Conservation (phyloP, 305 asterid species). For the Fraxinus latifolia region DNA sequence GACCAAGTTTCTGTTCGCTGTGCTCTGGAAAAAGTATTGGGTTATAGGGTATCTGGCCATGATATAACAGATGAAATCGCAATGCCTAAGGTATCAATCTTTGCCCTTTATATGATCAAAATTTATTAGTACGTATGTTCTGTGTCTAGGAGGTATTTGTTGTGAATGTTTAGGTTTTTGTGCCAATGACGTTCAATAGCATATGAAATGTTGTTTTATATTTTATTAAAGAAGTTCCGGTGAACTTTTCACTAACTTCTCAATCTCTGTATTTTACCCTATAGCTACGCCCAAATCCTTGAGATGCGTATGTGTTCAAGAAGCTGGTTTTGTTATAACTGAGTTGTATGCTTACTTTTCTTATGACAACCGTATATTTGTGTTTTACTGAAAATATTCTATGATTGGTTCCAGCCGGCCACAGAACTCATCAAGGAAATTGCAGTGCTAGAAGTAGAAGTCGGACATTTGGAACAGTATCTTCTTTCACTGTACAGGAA, state of each 20-base stretch:
- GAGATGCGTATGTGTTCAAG: not conserved
- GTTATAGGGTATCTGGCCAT: slow-evolving; percentile 55
- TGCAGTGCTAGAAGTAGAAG: slow-evolving; percentile 83
- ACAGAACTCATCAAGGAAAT: slow-evolving; percentile 91
- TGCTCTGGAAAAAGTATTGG: slow-evolving; percentile 80
- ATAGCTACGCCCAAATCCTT: not conserved
- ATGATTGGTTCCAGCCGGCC: slow-evolving; percentile 66
- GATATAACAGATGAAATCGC: slow-evolving; percentile 37
- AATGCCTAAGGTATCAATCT: slow-evolving; percentile 66
- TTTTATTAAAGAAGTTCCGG: not conserved
- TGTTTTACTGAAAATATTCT: slow-evolving; percentile 5
- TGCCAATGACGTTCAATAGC: not conserved
- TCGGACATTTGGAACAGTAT: slow-evolving; percentile 89
- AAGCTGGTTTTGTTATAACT: not conserved
- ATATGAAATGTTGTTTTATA: not conserved
- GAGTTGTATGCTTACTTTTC: not conserved
- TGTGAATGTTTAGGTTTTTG: not conserved
- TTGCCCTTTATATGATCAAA: not conserved
- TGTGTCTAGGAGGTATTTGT: not conserved
- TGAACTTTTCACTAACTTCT: not conserved
- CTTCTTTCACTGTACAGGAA: slow-evolving; percentile 84
- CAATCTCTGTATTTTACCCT: not conserved
- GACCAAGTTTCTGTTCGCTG: slow-evolving; percentile 85
- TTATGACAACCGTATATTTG: not conserved
- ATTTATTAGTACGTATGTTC: not conserved